Evolutionary conservation across 1,284 basidiomycete species (phyloP), one percentile per base, ranked within the genome.

Genomic region (Anthracocystis panici-leucophaei): DNA sequence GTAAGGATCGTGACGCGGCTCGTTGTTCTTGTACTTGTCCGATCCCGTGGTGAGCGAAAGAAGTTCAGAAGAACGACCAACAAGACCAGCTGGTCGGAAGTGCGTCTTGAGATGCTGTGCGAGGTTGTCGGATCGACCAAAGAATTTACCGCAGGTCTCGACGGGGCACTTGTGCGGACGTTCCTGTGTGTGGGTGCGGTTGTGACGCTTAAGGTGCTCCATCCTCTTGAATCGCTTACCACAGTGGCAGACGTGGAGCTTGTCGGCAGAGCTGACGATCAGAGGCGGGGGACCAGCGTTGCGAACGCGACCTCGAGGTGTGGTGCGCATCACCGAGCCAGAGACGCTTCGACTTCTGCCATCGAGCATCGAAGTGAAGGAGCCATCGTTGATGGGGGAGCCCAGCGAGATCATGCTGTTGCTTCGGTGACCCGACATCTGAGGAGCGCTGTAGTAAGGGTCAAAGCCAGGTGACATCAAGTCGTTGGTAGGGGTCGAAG

Each of bases 141-240:
- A 85, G 60, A 66, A 77, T 65, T 84, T 84, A 44, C 77, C 73
- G 57, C 84, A 85, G n/a, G 79, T 75, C 35, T 79, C 77, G 23
- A 80, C 71, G n/a, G 82, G 79, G 58, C 84, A 85, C 57, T 71
- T 67, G 73, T 80, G 80, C 5, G 84, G 82, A 20, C 79, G 77
- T 53, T 85, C 84, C 54, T 84, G 79, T 0, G 84, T 84, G 59
- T 85, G 84, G 7, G 81, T 82, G 46, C 82, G 82, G 52, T 76
- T 79, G 77, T 85, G 84, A n/a, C 84, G 78, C 72, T 84, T 84
- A 53, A 85, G 77, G 38, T 85, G 84, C 65, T 85, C 84, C 71
- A 84, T 76, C 27, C 84, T 70, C 69, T 82, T 83, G 74, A 85
- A 85, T 27, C 83, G 75, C 70, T 83, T 82, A 21, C 82, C 82